A percentile compares a stretch with the other conserved stretches of the same genome.
Evolutionary conservation across 345 rosid genomes (phyloP).

Genomic region (Psidium friedrichsthalianum): DNA sequence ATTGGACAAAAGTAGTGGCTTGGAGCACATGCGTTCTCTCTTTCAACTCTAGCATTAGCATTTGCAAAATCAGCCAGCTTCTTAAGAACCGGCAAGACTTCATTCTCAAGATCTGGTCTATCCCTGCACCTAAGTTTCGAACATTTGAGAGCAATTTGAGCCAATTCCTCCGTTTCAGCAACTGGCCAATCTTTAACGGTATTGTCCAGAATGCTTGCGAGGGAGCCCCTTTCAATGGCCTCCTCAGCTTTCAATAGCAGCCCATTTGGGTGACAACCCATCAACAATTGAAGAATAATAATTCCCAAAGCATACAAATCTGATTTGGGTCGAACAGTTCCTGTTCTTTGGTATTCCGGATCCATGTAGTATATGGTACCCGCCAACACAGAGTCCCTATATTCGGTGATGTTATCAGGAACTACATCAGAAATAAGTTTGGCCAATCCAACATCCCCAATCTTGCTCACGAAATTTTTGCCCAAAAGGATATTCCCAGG

Average conservation of each 20-base stretch:
- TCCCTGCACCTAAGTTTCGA: constrained; percentile 80
- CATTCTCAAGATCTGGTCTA: constrained; percentile 70
- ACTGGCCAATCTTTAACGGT: constrained; percentile 67
- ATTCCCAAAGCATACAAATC: constrained; percentile 81
- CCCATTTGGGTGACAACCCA: constrained; percentile 54
- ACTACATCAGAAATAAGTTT: constrained; percentile 62
- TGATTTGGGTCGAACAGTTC: constrained; percentile 81
- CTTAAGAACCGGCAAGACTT: constrained; percentile 69
- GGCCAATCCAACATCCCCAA: constrained; percentile 88
- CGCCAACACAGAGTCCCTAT: constrained; percentile 53
- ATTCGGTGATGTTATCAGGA: constrained; percentile 61
- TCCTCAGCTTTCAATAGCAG: constrained; percentile 46
- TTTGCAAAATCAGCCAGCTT: constrained; percentile 49
- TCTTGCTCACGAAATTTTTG: constrained; percentile 68
- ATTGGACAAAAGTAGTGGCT: constrained; percentile 74
- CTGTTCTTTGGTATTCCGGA: constrained; percentile 83
- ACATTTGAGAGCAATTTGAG: constrained; percentile 54
- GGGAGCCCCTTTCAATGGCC: constrained; percentile 43
- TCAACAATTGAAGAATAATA: constrained; percentile 56
- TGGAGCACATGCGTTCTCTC: constrained; percentile 32
- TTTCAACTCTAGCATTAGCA: constrained; percentile 32
- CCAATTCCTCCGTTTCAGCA: constrained; percentile 55
- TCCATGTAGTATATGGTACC: constrained; percentile 86
- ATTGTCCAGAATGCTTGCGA: constrained; percentile 47
- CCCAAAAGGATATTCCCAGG: constrained; percentile 73